phyloP scores from a whole-genome alignment of 2,329 filamentous ascomycete species.

The Alternaria postmessia region DNA sequence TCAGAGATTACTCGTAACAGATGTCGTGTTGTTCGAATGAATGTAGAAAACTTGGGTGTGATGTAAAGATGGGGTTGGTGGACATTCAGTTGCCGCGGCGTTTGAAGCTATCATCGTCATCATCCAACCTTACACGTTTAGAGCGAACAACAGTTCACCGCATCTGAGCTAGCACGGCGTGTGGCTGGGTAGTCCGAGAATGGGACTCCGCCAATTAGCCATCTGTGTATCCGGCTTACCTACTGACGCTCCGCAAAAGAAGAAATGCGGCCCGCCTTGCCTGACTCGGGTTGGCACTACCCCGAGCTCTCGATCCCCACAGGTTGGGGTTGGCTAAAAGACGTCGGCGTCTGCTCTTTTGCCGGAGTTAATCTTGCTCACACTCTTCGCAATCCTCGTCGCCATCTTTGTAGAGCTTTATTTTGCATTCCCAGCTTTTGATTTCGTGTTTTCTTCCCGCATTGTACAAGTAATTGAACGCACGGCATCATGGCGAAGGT shows the following conservation, averaged over 20 bases:
- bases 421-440: neutral
- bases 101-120: conserved; percentile 10
- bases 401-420: neutral
- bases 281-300: conserved; percentile 32
- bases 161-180: neutral
- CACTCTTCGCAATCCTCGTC: conserved; percentile 8
- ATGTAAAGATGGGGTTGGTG: neutral
- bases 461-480: conserved; percentile 3
- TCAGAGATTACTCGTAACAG: neutral
- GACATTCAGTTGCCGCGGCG: conserved; percentile 20
- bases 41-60: neutral
- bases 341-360: conserved; percentile 30
- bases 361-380: conserved; percentile 11
- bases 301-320: conserved; percentile 33
- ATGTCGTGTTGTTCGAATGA: neutral
- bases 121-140: neutral
- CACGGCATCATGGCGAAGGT: conserved; percentile 65
- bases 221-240: conserved; percentile 7
- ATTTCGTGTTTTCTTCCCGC: neutral
- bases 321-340: conserved; percentile 20
- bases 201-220: conserved; percentile 5
- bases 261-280: conserved; percentile 36
- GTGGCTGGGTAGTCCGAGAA: neutral
- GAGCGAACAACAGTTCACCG: neutral
- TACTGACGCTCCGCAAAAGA: conserved; percentile 10